Evolutionary conservation across 768 basidiomycete species (phyloP), one percentile per base, ranked within the genome.

Genomic region (Xanthoconium stramineum): DNA sequence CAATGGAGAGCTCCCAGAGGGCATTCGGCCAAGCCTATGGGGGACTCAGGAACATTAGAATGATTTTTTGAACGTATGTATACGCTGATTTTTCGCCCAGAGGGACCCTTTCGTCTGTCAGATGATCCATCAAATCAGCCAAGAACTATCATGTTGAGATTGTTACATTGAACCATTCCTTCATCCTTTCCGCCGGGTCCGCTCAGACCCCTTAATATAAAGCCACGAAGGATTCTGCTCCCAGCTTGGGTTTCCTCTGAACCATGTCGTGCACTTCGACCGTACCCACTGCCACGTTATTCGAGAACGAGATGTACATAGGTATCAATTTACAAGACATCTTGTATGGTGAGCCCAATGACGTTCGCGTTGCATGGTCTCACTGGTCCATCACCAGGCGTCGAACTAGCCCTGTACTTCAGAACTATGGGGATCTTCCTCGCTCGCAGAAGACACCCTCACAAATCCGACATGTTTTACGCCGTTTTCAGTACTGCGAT

Each of bases 391-490:
- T 38, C 4, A 13, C 6, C 38, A 65, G 64, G 65, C 15, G 17
- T 65, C 37, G 56, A 60, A 10, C 36, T 65, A 7, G 39, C 49
- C 15, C 56, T 65, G 29, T 67, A 66, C 33, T 44, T 60, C 36
- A 40, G 29, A 20, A 59, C 59, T 7, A 64, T 67, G 57, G 36
- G 39, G 15, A 24, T 37, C 15, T 40, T 59, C 15, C 32, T 63
- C 15, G 45, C 35, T 19, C 52, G 38, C 39, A 44, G 24, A 36
- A 37, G 45, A 50, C n/a, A 14, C 2, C 58, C 48, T 29, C 57
- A 48, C 14, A 47, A 20, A 51, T 57, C 48, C 0, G 61, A 60
- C 37, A 28, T 47, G 0, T 61, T 66, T 43, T 62, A 61, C 35
- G 61, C 55, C 19, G 19, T 50, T 17, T 66, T 64, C 14, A 62